Evolutionary conservation across 805 yeast genomes (phyloP).

Genomic region (Nakazawaea laoshanensis): DNA sequence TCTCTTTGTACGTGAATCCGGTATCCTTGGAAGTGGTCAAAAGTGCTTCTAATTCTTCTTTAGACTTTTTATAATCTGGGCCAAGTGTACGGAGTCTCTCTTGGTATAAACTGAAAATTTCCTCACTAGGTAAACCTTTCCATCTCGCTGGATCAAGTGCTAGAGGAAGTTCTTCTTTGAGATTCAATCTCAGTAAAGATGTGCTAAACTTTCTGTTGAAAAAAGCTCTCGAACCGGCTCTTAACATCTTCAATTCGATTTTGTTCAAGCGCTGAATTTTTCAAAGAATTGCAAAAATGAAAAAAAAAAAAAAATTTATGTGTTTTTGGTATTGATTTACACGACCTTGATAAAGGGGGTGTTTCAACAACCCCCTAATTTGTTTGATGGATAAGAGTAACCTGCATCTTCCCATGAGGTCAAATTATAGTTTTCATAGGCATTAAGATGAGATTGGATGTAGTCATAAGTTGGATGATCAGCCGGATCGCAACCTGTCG

Average conservation of each 20-base stretch:
- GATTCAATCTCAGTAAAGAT: too few relatives aligned
- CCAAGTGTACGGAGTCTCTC: slow-evolving; percentile 51
- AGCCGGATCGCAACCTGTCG: slow-evolving; percentile 39
- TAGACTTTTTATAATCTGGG: slow-evolving; percentile 35
- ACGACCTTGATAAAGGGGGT: too few relatives aligned
- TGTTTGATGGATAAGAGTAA: slow-evolving; percentile 31
- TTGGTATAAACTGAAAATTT: slow-evolving; percentile 51
- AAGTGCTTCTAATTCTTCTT: slow-evolving; percentile 50
- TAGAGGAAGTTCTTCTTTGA: slow-evolving; percentile 23
- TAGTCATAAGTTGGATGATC: slow-evolving; percentile 38
- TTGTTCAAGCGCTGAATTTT: too few relatives aligned
- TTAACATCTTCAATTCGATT: too few relatives aligned
- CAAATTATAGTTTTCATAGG: slow-evolving; percentile 33
- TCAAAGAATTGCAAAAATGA: too few relatives aligned
- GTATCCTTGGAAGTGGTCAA: slow-evolving; percentile 35
- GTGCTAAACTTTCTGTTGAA: too few relatives aligned
- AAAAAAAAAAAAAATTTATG: too few relatives aligned
- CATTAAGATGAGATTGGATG: slow-evolving; percentile 30
- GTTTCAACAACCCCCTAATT: slow-evolving; percentile 17
- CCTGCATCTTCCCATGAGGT: slow-evolving; percentile 38
- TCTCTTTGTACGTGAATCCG: slow-evolving; percentile 21
- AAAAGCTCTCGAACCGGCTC: too few relatives aligned
- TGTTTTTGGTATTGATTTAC: too few relatives aligned
- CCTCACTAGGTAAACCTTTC: slow-evolving; percentile 59
- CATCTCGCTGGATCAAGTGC: slow-evolving; percentile 61